Base-by-base conservation (phyloP, 2,329 filamentous ascomycete species). In the Phaeosphaeria sp. region DNA sequence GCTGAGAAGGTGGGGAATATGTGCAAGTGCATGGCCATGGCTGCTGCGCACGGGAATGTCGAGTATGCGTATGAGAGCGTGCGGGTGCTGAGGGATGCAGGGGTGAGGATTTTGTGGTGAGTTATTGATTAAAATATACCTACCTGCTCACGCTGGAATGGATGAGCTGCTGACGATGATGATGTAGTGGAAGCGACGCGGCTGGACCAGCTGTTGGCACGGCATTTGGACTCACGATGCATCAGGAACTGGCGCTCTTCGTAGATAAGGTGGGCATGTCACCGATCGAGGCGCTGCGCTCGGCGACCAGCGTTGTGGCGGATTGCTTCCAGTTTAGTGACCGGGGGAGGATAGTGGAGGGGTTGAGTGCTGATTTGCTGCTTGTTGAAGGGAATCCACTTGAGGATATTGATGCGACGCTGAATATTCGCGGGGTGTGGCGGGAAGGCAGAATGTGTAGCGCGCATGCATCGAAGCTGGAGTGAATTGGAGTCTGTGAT, bases 381-480 rank as follows among this genome's bases (percentile, higher is more conserved):
- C 68, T 82, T 11, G 77, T 82, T 0, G 76, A 81, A 56, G 80
- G 80, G 0, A 78, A 82, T 64, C 78, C 78, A 18, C 52, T 80
- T 49, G 68, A 73, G 33, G 68, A 79, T 44, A 81, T 82, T 52
- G 73, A 77, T 55, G 65, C 69, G 44, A 79, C 76, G 2, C 58
- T 81, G 53, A 74, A 80, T 53, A 66, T 81, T 21, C 70, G 76
- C n/a, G 78, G 75, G 0, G 79, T 81, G 0, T 81, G 80, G 80
- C 70, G 78, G n/a, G 72, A 76, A 27, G 79, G 80, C 0, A 64
- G 54, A 5, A 22, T 71, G n/a, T 73, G 71, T 22, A 67, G 62
- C 52, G 59, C 59, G 10, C 71, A 76, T 63, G 57, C 59, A 15
- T 11, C 9, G 13, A 36, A 36, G 30, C 7, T 36, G 30, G 30